Evolutionary conservation across 2,329 filamentous ascomycete species (phyloP).

Genomic region (Chrysoporthe deuterocubensis): DNA sequence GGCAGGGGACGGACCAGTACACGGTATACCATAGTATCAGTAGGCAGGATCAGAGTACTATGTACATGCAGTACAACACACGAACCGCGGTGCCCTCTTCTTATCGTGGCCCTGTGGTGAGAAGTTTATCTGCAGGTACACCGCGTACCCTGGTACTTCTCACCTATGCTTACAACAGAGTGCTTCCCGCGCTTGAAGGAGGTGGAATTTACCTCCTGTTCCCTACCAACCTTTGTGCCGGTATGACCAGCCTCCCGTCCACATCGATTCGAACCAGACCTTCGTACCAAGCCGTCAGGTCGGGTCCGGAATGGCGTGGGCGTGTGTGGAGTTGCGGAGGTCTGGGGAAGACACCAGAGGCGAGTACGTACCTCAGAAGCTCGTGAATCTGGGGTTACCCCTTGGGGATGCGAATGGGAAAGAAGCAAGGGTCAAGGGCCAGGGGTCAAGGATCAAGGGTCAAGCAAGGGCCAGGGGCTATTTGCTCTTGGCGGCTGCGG

Average conservation of each 20-base stretch:
- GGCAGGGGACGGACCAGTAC: background rate
- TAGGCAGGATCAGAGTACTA: no score
- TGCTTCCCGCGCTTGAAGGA: no score
- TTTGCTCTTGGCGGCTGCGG: background rate
- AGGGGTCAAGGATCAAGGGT: background rate
- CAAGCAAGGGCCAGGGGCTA: background rate
- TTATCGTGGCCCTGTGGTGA: no score
- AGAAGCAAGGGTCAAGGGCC: background rate
- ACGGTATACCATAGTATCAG: no score
- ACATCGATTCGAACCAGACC: background rate
- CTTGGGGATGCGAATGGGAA: background rate
- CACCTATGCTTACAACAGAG: no score
- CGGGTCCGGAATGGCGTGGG: background rate
- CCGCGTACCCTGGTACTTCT: no score
- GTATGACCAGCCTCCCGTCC: background rate
- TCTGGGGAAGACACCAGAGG: background rate
- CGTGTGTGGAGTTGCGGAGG: background rate
- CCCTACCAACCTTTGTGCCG: no score
- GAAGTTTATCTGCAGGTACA: no score
- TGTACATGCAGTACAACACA: no score
- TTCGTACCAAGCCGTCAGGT: background rate
- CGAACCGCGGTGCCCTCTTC: no score
- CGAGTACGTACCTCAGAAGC: background rate
- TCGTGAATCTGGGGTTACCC: constrained; percentile 1
- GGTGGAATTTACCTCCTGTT: no score